Evolutionary conservation across 805 yeast genomes (phyloP), one percentile per base, ranked within the genome.

Genomic region (Wickerhamiella allomyrinae): DNA sequence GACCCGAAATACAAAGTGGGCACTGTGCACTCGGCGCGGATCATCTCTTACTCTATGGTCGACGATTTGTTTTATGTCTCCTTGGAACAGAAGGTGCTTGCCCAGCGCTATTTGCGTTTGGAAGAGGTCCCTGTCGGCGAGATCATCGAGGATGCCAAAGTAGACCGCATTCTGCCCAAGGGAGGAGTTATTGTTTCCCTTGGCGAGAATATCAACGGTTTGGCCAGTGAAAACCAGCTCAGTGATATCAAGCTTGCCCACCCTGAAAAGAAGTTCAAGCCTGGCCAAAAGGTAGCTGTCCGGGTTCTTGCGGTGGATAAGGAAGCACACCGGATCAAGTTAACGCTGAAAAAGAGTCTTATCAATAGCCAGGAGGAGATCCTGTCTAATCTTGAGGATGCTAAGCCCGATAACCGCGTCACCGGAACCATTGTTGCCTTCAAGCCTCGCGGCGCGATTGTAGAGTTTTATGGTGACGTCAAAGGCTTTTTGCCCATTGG

Each of bases 251-350:
- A 76, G 57, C 67, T 89, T 48, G 74, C 76, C 2, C 79, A 89
- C 56, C 98, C 98, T 5, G 97, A 91, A 62, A 74, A 91, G 66
- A 84, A 85, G 55, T 89, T 79, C 69, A 83, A 82, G 60, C 76
- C 78, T 35, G 97, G 95, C 9, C 66, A 79, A 34, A 80, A 77
- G 50, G 83, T 84, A 23, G 80, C 71, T 52, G 91, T 79, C 24
- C 47, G 62, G 8, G 56, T 58, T 7, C 46, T 61, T 6, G 37
- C 48, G 20, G 55, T 55, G 5, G 59, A 57, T 34, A 25, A 37
- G 2, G 62, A 55, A 36, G 64, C 65, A 41, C 69, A 71, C 24
- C 72, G 69, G 38, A 63, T 86, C 35, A 61, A 66, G 29, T 66
- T 84, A 19, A 82, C 97, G 2, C 61, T 87, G 52, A 86, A 86